Conservation (phyloP, 352 stramenopile genomes). For the Pseudoperonospora humuli region DNA sequence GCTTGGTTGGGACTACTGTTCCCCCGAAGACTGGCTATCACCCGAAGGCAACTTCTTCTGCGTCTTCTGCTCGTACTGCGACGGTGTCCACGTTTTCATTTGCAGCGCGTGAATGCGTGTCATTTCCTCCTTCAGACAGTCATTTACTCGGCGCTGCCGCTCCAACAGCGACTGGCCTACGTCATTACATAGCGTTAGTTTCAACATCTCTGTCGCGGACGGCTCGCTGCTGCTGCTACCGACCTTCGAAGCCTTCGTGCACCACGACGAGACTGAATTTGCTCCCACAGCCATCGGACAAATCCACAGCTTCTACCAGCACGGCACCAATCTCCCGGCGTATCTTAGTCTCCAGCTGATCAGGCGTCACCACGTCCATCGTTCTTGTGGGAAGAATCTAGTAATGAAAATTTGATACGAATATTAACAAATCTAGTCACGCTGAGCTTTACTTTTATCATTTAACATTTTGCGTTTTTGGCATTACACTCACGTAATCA, state of each 20-base stretch:
- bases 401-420: background rate
- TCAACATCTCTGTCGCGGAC: background rate
- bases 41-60: constrained; percentile 37
- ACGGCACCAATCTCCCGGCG: constrained; percentile 51
- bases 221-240: constrained; percentile 11
- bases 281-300: constrained; percentile 74
- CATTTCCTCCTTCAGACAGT: constrained; percentile 79
- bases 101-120: constrained; percentile 77
- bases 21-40: constrained; percentile 36
- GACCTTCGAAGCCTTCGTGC: constrained; percentile 68
- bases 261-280: constrained; percentile 84
- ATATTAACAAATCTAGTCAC: too few species aligned
- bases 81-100: constrained; percentile 82
- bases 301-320: constrained; percentile 65
- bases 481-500: too few species aligned
- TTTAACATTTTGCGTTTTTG: too few species aligned
- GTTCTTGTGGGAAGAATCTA: background rate
- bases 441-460: too few species aligned
- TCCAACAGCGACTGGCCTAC: constrained; percentile 67
- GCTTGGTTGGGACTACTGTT: constrained; percentile 29
- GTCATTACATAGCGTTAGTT: background rate
- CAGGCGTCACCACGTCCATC: constrained; percentile 47
- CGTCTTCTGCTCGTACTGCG: constrained; percentile 80
- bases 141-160: constrained; percentile 69
- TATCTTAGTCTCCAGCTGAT: constrained; percentile 48